Evolutionary conservation across 2,329 filamentous ascomycete genomes (phyloP).

Genomic region (Plectosphaerella sp.): DNA sequence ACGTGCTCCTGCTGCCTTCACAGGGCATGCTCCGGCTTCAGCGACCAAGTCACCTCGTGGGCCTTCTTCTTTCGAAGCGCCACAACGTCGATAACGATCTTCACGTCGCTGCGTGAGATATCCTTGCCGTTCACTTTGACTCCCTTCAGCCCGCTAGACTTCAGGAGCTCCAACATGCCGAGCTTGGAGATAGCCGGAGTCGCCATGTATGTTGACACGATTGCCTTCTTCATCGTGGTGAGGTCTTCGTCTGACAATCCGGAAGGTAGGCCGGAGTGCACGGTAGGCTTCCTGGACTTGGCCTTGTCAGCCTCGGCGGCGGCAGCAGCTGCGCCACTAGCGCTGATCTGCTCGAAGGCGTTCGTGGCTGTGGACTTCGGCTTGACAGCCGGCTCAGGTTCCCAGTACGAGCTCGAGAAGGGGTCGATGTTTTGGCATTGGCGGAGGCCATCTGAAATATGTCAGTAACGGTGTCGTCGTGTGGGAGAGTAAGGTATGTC

Average conservation of each 20-base stretch:
- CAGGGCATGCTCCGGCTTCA: neutral
- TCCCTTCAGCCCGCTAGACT: conserved; percentile 9
- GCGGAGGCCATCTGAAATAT: conserved; percentile 38
- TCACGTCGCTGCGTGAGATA: conserved; percentile 10
- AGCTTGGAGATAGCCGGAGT: conserved; percentile 12
- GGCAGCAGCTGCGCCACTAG: neutral
- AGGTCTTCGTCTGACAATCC: conserved; percentile 26
- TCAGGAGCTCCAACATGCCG: conserved; percentile 9
- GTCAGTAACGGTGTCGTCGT: conserved; percentile 10
- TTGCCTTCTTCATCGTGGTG: conserved; percentile 35
- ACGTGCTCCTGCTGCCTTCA: neutral
- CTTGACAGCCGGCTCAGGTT: conserved; percentile 29
- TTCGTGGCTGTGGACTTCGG: conserved; percentile 21
- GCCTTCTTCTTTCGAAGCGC: conserved; percentile 1
- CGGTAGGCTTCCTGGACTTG: neutral
- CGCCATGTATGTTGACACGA: conserved; percentile 29
- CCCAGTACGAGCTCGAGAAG: conserved; percentile 80
- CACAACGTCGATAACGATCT: conserved; percentile 9
- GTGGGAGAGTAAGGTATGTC: conserved; percentile 22
- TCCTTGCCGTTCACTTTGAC: conserved; percentile 11
- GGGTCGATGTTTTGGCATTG: conserved; percentile 67
- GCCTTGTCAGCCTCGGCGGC: neutral
- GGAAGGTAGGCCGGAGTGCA: conserved; percentile 18
- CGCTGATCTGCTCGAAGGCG: conserved; percentile 29
- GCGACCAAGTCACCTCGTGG: neutral